Evolutionary conservation across 805 yeast genomes (phyloP), one percentile per base, ranked within the genome.

Genomic region (Lachancea sp.): DNA sequence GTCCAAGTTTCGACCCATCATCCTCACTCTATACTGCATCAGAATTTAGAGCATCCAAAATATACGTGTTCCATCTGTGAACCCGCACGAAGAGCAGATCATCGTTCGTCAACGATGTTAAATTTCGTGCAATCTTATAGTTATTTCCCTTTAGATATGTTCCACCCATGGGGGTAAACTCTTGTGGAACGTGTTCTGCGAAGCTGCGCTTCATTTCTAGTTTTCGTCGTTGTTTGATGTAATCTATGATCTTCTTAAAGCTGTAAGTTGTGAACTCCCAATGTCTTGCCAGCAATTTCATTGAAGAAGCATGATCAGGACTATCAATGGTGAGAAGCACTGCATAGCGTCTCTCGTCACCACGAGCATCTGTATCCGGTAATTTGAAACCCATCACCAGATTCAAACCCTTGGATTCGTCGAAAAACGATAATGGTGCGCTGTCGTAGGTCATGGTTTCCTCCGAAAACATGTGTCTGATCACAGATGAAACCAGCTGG

Each of bases 281-380:
- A 49, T 75, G 71, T 26, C 68, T 62, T n/a, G 81, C 60, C 13
- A 83, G 19, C 6, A 56, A 32, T 12, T 51, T 35, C 60, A 58
- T 60, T 0, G 61, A 17, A 3, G 41, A 18, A 4, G 50, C 58
- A 13, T 65, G 71, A n/a, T 65, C 55, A 48, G 77, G 85, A 17
- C 71, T 65, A 53, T 80, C 84, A 10, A 76, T 66, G 1, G 80
- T 72, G 12, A 82, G 77, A 46, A 82, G 70, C 16, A 81, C 59
- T 0, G 82, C 70, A 53, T 82, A 84, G 42, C 84, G 73, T 47
- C 91, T 66, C 58, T 84, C 89, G 1, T 83, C 77, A 1, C 91
- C 91, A 45, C 91, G 68, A 0, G 91, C 89, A 39, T 78, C 76
- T 11, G 71, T 63, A 59, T 84, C 91, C 34, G 70, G 68, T 26